Evolutionary conservation across 371 early-diverging fungal genomes (phyloP).

Genomic region (Gilbertella persicaria): DNA sequence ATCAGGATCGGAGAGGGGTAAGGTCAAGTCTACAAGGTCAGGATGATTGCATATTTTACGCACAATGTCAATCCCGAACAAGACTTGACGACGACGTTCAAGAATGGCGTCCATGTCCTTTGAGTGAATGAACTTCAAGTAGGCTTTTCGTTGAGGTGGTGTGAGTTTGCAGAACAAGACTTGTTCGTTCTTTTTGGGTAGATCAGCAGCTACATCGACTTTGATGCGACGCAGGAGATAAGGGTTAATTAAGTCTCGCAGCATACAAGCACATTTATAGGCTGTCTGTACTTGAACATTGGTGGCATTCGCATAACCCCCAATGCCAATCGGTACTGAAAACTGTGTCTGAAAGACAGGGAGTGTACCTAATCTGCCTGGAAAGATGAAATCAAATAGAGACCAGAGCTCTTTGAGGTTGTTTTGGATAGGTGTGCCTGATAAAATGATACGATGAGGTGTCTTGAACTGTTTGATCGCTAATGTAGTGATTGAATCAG

Average conservation of each 20-base stretch:
- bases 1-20: conserved; percentile 39
- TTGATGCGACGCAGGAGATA: conserved; percentile 95
- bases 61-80: conserved; percentile 92
- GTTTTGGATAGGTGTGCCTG: conserved; percentile 99
- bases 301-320: conserved; percentile 91
- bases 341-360: conserved; percentile 93
- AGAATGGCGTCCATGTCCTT: conserved; percentile 76
- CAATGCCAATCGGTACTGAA: conserved; percentile 88
- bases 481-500: conserved; percentile 87
- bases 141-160: conserved; percentile 72
- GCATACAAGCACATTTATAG: conserved; percentile 87
- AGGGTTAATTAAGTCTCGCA: conserved; percentile 93
- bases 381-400: conserved; percentile 94
- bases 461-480: conserved; percentile 87
- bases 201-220: conserved; percentile 86
- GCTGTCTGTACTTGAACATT: conserved; percentile 90
- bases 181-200: conserved; percentile 94
- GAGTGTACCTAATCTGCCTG: conserved; percentile 93
- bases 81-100: conserved; percentile 79
- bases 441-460: conserved; percentile 86
- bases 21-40: conserved; percentile 62
- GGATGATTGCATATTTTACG: conserved; percentile 99
- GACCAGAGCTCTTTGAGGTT: conserved; percentile 97
- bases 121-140: conserved; percentile 75
- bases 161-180: conserved; percentile 94